Evolutionary conservation across 1,284 basidiomycete species (phyloP), one percentile per base, ranked within the genome.

Genomic region (Moesziomyces sp.): DNA sequence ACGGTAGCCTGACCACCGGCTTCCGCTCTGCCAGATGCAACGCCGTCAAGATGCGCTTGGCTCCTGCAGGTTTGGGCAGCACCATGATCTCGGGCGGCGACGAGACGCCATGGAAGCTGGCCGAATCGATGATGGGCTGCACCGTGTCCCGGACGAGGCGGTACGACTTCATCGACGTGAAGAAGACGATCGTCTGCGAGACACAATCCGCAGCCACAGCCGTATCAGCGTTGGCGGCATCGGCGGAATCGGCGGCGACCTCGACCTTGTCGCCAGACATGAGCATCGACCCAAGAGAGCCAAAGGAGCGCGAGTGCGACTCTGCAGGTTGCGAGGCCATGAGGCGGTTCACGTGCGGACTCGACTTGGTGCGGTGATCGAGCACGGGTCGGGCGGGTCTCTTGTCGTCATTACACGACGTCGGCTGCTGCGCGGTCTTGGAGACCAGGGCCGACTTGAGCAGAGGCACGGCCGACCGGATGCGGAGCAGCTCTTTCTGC

Each of bases 1-100:
- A 97, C 80, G 91, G 91, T 0, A 94, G 92, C 80, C 97, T 94
- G 24, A 97, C 89, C 13, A 90, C 93, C 92, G 78, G 74, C 35
- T 79, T 79, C 49, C 72, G 56, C 26, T 74, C 53, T 3, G 76
- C 73, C 8, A 72, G 46, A 24, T 78, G 64, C 38, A 79, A 52
- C 2, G 76, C 73, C 23, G 78, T 78, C 21, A 79, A 48, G 19
- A 77, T 65, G 14, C 78, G 51, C 35, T 75, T 60, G 18, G 57
- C 30, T 14, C 78, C 74, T 2, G 71, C 66, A 16, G 78, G 78
- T 58, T 79, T 77, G 26, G 74, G 73, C 21, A 79, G 44, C 11
- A 79, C 78, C 57, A 78, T 65, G 50, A 79, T 71, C 52, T 76
- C 70, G 13, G 78, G 78, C n/a, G 76, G 65, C 40, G 68, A 68